These are phyloP conservation scores for Nannizziopsis arthrosporioides DNA, from an alignment of 2,329 filamentous ascomycete genomes.

Conservation along the genomic window DNA sequence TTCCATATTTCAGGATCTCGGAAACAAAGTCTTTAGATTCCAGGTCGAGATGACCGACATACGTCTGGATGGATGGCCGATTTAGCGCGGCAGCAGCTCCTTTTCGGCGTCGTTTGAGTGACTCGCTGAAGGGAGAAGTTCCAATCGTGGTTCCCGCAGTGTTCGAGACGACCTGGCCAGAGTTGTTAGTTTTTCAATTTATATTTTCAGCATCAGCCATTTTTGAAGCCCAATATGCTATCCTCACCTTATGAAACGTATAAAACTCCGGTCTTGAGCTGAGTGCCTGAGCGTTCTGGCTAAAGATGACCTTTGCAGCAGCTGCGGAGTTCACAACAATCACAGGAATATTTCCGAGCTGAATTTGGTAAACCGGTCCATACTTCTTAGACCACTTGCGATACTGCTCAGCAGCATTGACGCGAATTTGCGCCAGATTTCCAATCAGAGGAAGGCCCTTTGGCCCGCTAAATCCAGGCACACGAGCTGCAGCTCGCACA, in stretches of 20 bases:
- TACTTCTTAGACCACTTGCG: conserved; percentile 43
- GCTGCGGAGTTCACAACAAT: conserved; percentile 46
- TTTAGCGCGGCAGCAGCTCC: conserved; percentile 55
- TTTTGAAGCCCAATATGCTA: background rate
- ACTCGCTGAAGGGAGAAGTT: conserved; percentile 55
- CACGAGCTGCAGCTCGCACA: conserved; percentile 35
- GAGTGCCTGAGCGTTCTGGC: conserved; percentile 43
- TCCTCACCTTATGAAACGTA: conserved; percentile 46
- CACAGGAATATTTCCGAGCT: conserved; percentile 46
- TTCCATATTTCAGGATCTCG: conserved; percentile 49
- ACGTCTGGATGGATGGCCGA: conserved; percentile 51
- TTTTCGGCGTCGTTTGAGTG: conserved; percentile 52
- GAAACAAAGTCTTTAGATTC: conserved; percentile 53
- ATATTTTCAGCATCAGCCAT: background rate
- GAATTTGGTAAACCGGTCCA: conserved; percentile 46
- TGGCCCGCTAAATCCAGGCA: conserved; percentile 40
- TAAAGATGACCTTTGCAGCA: conserved; percentile 42
- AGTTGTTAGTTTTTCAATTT: background rate
- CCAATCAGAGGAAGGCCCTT: conserved; percentile 44
- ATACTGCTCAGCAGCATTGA: conserved; percentile 47
- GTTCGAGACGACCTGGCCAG: conserved; percentile 47
- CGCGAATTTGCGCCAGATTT: conserved; percentile 44
- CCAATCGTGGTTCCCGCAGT: conserved; percentile 58
- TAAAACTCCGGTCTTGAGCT: conserved; percentile 48
- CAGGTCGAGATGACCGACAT: conserved; percentile 50